Conservation (phyloP, 2,329 filamentous ascomycete genomes). For the Penicillium hesseltinei region DNA sequence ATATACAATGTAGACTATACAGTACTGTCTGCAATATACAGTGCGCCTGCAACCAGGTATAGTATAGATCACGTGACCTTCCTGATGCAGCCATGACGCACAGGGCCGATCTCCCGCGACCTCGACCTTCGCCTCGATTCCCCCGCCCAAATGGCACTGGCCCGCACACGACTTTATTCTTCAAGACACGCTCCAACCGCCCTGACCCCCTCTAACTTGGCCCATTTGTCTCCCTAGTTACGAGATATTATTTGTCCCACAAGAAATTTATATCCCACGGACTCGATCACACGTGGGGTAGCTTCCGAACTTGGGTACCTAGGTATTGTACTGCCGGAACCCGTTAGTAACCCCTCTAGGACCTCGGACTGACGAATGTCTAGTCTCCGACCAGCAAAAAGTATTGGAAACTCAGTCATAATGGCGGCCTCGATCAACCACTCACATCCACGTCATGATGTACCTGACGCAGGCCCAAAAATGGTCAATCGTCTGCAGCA, state of each 20-base stretch:
- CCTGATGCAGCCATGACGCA: conserved; percentile 35
- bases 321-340: conserved; percentile 14
- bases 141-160: conserved; percentile 18
- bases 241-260: neutral
- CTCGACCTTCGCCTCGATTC: conserved; percentile 15
- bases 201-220: neutral
- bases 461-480: conserved; percentile 26
- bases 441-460: conserved; percentile 26
- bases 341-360: conserved; percentile 17
- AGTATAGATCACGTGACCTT: conserved; percentile 24
- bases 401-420: neutral
- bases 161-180: conserved; percentile 8
- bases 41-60: neutral
- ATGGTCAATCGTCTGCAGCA: conserved; percentile 58
- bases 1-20: neutral
- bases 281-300: conserved; percentile 11
- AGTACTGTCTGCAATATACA: neutral
- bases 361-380: conserved; percentile 7
- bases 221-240: neutral
- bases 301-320: conserved; percentile 13
- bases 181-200: neutral
- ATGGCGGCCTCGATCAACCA: conserved; percentile 34
- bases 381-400: neutral
- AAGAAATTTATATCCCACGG: neutral
- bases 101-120: conserved; percentile 32